phyloP scores from a whole-genome alignment of 192 early-diverging fungal species.

The Backusella parvicylindrica region DNA sequence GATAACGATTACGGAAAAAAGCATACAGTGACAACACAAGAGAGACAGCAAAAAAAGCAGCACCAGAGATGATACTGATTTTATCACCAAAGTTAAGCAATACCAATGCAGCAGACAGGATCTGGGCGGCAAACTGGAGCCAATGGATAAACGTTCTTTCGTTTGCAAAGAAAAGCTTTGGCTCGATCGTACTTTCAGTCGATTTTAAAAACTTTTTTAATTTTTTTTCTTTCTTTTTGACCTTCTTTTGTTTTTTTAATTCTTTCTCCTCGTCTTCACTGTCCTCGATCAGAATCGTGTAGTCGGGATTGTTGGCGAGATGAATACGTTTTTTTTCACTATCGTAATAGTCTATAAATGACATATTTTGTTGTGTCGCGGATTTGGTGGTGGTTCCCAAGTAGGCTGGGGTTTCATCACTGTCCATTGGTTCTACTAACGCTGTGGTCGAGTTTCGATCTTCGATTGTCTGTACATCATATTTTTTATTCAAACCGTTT shows the following conservation, averaged over 20 bases:
- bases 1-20: conserved; percentile 70
- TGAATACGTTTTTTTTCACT: not conserved
- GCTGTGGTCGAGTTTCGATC: not conserved
- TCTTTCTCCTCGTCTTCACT: not conserved
- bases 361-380: not conserved
- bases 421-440: not conserved
- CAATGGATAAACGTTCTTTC: conserved; percentile 90
- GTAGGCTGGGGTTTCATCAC: not conserved
- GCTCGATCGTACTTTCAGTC: conserved; percentile 53
- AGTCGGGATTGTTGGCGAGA: not conserved
- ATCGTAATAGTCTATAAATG: conserved; percentile 8
- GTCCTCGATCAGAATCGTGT: not conserved
- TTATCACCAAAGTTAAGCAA: conserved; percentile 80
- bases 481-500: not conserved
- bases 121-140: conserved; percentile 72
- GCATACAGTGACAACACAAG: conserved; percentile 74
- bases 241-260: not conserved
- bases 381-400: not conserved
- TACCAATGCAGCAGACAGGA: conserved; percentile 64
- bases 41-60: conserved; percentile 63
- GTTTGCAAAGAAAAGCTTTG: conserved; percentile 93
- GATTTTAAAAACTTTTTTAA: not conserved
- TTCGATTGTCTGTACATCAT: not conserved
- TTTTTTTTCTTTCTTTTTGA: conserved; percentile 19
- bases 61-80: conserved; percentile 60